Evolutionary conservation across 2,329 filamentous ascomycete species (phyloP).

Genomic region (Trichoderma guizhouense): DNA sequence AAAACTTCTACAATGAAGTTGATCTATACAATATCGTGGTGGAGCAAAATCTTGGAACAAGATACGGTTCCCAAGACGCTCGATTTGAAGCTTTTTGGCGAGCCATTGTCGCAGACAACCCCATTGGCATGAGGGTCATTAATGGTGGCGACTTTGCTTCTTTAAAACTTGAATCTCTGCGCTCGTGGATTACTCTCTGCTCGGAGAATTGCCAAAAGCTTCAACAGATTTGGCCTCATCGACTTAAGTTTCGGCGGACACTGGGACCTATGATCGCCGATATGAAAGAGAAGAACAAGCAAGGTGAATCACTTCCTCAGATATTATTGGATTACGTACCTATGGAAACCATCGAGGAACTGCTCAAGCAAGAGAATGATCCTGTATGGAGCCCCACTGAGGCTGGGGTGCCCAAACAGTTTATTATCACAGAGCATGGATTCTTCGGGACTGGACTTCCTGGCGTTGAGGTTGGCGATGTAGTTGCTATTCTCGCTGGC

Average conservation of each 20-base stretch:
- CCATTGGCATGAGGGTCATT: neutral
- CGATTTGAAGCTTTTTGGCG: neutral
- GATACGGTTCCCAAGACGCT: neutral
- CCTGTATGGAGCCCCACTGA: neutral
- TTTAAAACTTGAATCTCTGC: neutral
- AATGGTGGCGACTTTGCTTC: neutral
- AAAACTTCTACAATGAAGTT: neutral
- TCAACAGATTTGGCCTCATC: neutral
- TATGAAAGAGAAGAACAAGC: neutral
- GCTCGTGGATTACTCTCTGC: neutral
- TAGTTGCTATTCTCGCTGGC: neutral
- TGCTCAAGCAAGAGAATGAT: neutral
- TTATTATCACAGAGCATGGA: neutral
- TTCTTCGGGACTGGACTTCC: neutral
- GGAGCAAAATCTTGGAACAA: neutral
- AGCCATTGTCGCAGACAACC: neutral
- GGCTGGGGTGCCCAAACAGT: neutral
- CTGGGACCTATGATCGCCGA: neutral
- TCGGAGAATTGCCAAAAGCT: neutral
- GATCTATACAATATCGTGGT: neutral
- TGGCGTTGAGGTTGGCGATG: neutral
- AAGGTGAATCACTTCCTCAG: neutral
- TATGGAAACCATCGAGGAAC: neutral
- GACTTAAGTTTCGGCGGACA: neutral
- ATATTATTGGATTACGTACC: neutral